Evolutionary conservation across 495 filamentous ascomycete genomes (phyloP), one percentile per base, ranked within the genome.

Genomic region (Poronia punctata): DNA sequence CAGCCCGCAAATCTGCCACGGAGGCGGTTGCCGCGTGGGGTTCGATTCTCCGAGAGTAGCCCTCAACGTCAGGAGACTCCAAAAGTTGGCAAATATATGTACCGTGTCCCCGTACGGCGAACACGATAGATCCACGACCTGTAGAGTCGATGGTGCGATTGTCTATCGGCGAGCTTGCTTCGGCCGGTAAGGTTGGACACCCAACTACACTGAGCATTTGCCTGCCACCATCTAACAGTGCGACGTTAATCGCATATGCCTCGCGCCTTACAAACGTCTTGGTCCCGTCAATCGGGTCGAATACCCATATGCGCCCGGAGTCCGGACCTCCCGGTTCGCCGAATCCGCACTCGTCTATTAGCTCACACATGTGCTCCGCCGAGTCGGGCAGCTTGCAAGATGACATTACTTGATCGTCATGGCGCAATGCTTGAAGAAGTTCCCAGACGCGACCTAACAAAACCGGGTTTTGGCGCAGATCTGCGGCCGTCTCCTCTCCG

Each of bases 271-370:
- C 70, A 38, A 80, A 86, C 3, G 77, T 79, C 25, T 72, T 74
- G 0, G 82, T 86, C 17, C 82, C 82, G 44, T 86, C 82, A 31
- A 86, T 81, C 0, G 82, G 82, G 52, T 86, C 82, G 23, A 86
- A 70, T 3, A 82, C 75, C 80, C 80, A 86, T 1, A 72, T 62
- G 3, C 72, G 55, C 2, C 64, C 57, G 1, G 62, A 59, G 0
- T 48, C 50, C 1, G 57, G 52, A 11, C 67, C 65, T 0, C 50
- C 50, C 7, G 59, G 56, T 7, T 53, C 57, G 2, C 68, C 71
- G 29, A 60, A 59, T 1, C 71, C 71, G 21, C 79, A 79, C 31
- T 72, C 61, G 53, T 84, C 80, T 48, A 86, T 82, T 35, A 76
- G 48, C 11, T 70, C 48, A 24, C 82, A 72, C 66, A 84, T 72